These are phyloP conservation scores for Talinum fruticosum DNA, from an alignment of 148 eudicot genomes.

Conservation along the genomic window DNA sequence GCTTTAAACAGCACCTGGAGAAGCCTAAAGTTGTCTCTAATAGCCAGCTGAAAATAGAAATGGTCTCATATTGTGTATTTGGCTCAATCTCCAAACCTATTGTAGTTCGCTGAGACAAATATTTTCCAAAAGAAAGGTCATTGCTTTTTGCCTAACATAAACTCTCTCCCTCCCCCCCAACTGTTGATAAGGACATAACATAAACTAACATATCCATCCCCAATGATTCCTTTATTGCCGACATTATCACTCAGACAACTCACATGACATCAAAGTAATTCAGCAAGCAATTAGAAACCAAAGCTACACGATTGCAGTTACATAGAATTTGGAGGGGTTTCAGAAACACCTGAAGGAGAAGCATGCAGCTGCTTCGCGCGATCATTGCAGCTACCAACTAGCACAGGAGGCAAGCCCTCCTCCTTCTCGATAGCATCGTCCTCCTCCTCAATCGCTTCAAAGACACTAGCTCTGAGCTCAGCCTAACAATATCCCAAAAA, in stretches of 20 bases:
- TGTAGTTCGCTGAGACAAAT: not conserved
- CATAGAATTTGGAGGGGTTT: not conserved
- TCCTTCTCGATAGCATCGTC: constrained; percentile 73
- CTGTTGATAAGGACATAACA: not conserved
- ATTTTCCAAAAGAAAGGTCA: not conserved
- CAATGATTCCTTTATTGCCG: not conserved
- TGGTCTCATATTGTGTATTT: not conserved
- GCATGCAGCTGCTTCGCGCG: constrained; percentile 91
- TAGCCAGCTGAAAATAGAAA: not conserved
- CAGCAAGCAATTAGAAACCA: not conserved
- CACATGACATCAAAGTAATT: not conserved
- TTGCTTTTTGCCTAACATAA: not conserved
- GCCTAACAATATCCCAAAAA: constrained; percentile 43
- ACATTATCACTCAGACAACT: not conserved
- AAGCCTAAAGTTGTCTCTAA: not conserved
- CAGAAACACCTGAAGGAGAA: constrained; percentile 79
- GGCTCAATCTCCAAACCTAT: not conserved
- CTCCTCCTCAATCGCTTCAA: constrained; percentile 98
- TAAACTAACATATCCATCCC: not conserved
- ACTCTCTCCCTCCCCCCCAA: not conserved
- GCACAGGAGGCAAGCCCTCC: constrained; percentile 86
- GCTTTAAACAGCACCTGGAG: not conserved
- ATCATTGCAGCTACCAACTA: constrained; percentile 93
- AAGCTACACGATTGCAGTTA: not conserved
- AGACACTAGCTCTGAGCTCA: constrained; percentile 93